These are phyloP conservation scores for Colletotrichum theobromicola DNA, from an alignment of 2,329 filamentous ascomycete species.

Conservation along the genomic window DNA sequence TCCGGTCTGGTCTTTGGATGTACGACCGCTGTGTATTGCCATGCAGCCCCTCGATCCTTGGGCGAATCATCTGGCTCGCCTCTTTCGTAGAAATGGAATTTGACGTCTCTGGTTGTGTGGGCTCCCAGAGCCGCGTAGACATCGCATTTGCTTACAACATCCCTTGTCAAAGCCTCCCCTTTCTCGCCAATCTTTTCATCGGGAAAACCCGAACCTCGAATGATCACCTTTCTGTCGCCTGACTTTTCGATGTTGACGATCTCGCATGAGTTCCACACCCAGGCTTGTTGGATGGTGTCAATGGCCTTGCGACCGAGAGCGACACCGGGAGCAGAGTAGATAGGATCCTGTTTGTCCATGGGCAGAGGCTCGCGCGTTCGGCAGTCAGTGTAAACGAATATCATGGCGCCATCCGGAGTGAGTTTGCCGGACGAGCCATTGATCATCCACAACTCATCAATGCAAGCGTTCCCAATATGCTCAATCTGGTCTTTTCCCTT, in stretches of 20 bases:
- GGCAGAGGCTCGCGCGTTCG: neutral
- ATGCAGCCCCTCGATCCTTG: neutral
- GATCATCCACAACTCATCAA: neutral
- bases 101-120: neutral
- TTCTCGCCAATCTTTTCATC: neutral
- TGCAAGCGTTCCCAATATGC: neutral
- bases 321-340: neutral
- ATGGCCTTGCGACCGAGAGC: neutral
- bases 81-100: neutral
- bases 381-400: neutral
- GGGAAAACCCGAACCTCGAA: neutral
- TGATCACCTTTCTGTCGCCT: neutral
- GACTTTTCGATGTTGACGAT: neutral
- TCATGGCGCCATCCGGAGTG: neutral
- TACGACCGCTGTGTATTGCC: neutral
- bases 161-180: neutral
- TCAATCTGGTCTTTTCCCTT: neutral
- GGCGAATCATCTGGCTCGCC: neutral
- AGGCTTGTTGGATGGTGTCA: neutral
- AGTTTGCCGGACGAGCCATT: neutral
- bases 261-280: neutral
- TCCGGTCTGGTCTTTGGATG: neutral
- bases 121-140: accelerated
- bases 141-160: neutral
- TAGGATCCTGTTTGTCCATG: neutral